These are phyloP conservation scores for Alternaria infectoria DNA, from an alignment of 2,329 filamentous ascomycete species.

Conservation along the genomic window DNA sequence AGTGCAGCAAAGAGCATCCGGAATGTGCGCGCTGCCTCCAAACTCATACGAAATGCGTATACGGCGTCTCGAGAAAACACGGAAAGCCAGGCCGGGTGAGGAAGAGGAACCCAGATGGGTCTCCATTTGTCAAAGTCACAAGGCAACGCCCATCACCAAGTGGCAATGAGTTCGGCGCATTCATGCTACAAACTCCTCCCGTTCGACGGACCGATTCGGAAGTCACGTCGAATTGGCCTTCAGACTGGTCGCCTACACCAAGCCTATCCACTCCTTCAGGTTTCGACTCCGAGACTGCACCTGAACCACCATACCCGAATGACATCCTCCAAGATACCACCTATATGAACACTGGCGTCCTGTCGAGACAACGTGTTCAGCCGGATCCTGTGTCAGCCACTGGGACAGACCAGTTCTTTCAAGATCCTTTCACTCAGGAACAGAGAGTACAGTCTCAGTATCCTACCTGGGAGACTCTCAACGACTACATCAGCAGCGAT, in stretches of 20 bases:
- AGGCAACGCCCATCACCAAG: conserved; percentile 40
- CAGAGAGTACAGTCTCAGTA: conserved; percentile 32
- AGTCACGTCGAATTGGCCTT: conserved; percentile 24
- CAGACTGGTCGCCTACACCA: conserved; percentile 34
- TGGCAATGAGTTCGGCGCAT: conserved; percentile 37
- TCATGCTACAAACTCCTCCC: conserved; percentile 29
- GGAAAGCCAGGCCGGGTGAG: conserved; percentile 42
- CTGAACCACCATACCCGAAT: conserved; percentile 35
- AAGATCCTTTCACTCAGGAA: conserved; percentile 36
- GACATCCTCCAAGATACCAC: conserved; percentile 27
- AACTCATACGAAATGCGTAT: conserved; percentile 39
- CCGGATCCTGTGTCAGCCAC: conserved; percentile 24
- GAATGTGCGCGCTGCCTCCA: conserved; percentile 39
- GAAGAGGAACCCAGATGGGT: conserved; percentile 42
- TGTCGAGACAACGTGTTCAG: conserved; percentile 17
- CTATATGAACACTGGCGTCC: conserved; percentile 31
- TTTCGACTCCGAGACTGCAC: conserved; percentile 38
- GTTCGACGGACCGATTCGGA: conserved; percentile 25
- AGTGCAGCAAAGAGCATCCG: conserved; percentile 46
- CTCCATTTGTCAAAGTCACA: conserved; percentile 36
- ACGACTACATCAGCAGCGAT: conserved; percentile 34
- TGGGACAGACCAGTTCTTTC: conserved; percentile 32
- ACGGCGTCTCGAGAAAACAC: conserved; percentile 45
- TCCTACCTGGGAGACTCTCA: conserved; percentile 34
- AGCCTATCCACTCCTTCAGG: conserved; percentile 34